phyloP scores from a whole-genome alignment of 1,284 basidiomycete genomes.

The Pascua sp. region DNA sequence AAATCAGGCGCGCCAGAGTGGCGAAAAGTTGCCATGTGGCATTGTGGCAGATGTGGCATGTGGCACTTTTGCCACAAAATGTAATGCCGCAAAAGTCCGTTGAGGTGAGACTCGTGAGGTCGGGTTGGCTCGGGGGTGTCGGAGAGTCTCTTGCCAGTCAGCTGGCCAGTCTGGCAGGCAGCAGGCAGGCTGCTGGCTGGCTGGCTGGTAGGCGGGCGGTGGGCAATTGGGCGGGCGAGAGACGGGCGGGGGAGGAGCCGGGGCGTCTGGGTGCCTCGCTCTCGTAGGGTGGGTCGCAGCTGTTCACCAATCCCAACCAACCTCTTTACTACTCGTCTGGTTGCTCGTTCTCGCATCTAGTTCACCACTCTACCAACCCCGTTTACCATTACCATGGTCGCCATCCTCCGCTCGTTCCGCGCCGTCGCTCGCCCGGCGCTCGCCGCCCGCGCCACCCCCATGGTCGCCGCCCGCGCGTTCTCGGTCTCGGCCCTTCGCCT shows the following conservation, averaged over 20 bases:
- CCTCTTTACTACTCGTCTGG: slow-evolving; percentile 5
- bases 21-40: too few species aligned
- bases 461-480: slow-evolving; percentile 32
- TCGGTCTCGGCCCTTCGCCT: slow-evolving; percentile 33
- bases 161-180: too few species aligned
- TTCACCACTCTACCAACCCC: slow-evolving; percentile 10
- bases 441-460: slow-evolving; percentile 13
- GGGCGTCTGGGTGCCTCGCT: neutral
- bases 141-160: too few species aligned
- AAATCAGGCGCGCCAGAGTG: too few species aligned
- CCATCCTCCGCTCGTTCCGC: slow-evolving; percentile 39
- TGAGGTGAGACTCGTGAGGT: too few species aligned
- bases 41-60: too few species aligned
- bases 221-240: neutral
- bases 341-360: neutral
- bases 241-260: neutral
- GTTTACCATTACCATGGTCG: slow-evolving; percentile 30
- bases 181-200: too few species aligned
- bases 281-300: neutral
- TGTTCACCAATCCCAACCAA: slow-evolving; percentile 3
- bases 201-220: neutral
- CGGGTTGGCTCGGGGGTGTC: too few species aligned
- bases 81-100: too few species aligned
- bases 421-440: slow-evolving; percentile 23
- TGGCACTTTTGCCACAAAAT: too few species aligned